These are phyloP conservation scores for Sugiyamaella chiloensis DNA, from an alignment of 805 yeast species.

Conservation along the genomic window DNA sequence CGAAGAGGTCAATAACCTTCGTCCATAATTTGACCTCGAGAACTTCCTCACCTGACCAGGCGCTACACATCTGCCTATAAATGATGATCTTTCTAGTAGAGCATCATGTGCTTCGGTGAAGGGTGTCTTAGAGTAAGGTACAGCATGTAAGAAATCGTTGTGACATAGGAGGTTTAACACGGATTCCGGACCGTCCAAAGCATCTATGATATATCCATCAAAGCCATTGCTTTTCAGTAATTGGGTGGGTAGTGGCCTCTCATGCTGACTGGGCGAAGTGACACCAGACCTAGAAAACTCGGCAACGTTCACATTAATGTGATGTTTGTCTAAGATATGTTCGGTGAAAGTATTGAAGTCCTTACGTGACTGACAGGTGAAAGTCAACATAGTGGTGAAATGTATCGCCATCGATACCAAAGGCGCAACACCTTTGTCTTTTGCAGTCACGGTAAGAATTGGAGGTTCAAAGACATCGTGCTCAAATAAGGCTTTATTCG, in stretches of 20 bases:
- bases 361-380: constrained; percentile 54
- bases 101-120: neutral
- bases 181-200: constrained; percentile 64
- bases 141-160: constrained; percentile 44
- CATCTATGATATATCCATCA: constrained; percentile 75
- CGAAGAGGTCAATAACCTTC: constrained; percentile 40
- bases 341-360: constrained; percentile 49
- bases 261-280: constrained; percentile 24
- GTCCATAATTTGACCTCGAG: constrained; percentile 61
- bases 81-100: constrained; percentile 38
- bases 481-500: constrained; percentile 36
- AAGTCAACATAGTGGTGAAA: constrained; percentile 51
- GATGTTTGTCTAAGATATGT: constrained; percentile 39
- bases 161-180: constrained; percentile 70
- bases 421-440: constrained; percentile 34
- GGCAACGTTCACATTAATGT: constrained; percentile 55
- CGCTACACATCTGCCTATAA: constrained; percentile 57
- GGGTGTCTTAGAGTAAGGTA: constrained; percentile 52
- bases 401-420: constrained; percentile 59
- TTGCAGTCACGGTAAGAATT: constrained; percentile 55
- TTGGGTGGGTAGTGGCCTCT: constrained; percentile 16
- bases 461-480: constrained; percentile 70
- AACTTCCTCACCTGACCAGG: constrained; percentile 54
- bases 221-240: constrained; percentile 56
- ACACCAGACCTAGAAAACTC: constrained; percentile 27